Conservation (phyloP, 192 early-diverging fungal species). For the Haplosporangium gracile region DNA sequence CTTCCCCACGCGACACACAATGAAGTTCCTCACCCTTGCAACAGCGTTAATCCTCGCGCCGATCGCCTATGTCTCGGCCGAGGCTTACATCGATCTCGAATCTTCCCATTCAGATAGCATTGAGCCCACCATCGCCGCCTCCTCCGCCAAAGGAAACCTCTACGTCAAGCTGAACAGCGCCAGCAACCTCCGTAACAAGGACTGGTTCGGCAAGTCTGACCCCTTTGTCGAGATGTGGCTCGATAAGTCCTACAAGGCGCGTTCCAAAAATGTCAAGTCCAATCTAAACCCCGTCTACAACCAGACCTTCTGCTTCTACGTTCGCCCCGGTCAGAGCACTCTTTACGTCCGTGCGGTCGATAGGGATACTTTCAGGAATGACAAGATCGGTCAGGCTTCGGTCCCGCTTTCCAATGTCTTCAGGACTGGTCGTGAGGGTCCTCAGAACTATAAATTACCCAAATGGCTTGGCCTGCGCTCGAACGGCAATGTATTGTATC, state of each 20-base stretch:
- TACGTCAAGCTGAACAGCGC: constrained; percentile 42
- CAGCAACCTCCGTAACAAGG: constrained; percentile 22
- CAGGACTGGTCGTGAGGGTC: constrained; percentile 30
- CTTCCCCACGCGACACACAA: background rate
- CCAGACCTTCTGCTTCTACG: constrained; percentile 40
- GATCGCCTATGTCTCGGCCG: constrained; percentile 5
- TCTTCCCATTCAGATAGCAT: no score
- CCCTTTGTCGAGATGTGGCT: constrained; percentile 50
- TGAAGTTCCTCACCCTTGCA: constrained; percentile 17
- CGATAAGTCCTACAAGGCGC: constrained; percentile 37
- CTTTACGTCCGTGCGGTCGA: constrained; percentile 56
- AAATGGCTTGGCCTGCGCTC: constrained; percentile 48
- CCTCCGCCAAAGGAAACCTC: constrained; percentile 19
- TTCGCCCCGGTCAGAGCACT: constrained; percentile 43
- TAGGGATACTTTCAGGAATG: constrained; percentile 44
- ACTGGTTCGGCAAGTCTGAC: constrained; percentile 20
- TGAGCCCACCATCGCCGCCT: background rate
- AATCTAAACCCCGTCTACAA: constrained; percentile 27
- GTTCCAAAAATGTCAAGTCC: constrained; percentile 35
- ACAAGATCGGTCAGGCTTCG: constrained; percentile 52
- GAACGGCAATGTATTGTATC: constrained; percentile 9
- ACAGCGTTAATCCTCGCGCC: background rate
- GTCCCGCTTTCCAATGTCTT: constrained; percentile 38
- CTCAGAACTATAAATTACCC: constrained; percentile 46
- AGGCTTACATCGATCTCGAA: background rate